phyloP scores from a whole-genome alignment of 2,329 filamentous ascomycete species.

The Scolecobasidium constrictum region DNA sequence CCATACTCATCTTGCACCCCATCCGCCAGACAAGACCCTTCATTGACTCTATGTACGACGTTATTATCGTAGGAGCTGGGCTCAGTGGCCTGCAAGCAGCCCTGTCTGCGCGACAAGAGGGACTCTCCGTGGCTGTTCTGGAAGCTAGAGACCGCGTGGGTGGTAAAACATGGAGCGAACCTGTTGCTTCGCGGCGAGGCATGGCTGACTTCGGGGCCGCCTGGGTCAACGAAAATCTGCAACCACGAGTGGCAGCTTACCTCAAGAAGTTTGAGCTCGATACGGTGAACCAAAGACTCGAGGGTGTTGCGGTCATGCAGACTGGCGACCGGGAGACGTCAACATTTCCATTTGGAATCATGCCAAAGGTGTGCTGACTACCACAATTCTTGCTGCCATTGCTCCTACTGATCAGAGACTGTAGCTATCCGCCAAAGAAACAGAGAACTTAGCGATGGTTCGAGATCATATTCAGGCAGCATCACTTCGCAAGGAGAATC shows the following conservation, averaged over 20 bases:
- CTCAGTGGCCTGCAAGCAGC: slow-evolving; percentile 21
- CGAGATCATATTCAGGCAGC: no score
- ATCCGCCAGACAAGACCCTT: no score
- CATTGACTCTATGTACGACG: no score
- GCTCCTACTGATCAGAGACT: no score
- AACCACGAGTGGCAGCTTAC: slow-evolving; percentile 1
- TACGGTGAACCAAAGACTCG: background rate
- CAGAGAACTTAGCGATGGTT: no score
- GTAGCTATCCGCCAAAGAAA: no score
- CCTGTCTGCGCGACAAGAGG: slow-evolving; percentile 16
- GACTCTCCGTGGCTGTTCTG: slow-evolving; percentile 18
- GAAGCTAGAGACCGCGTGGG: slow-evolving; percentile 24
- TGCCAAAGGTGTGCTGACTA: background rate
- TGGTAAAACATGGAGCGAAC: slow-evolving; percentile 15
- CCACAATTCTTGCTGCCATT: no score
- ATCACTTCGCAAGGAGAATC: no score
- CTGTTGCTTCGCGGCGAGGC: slow-evolving; percentile 17
- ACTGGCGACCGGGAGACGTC: background rate
- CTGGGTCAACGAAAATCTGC: slow-evolving; percentile 15
- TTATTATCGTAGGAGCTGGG: slow-evolving; percentile 22
- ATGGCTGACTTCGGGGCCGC: slow-evolving; percentile 17
- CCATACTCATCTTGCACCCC: no score
- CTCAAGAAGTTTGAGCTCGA: background rate
- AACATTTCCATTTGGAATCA: background rate
- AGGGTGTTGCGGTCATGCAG: background rate